Conservation (phyloP, 1,139 yeast species). For the Maudiozyma humilis region DNA sequence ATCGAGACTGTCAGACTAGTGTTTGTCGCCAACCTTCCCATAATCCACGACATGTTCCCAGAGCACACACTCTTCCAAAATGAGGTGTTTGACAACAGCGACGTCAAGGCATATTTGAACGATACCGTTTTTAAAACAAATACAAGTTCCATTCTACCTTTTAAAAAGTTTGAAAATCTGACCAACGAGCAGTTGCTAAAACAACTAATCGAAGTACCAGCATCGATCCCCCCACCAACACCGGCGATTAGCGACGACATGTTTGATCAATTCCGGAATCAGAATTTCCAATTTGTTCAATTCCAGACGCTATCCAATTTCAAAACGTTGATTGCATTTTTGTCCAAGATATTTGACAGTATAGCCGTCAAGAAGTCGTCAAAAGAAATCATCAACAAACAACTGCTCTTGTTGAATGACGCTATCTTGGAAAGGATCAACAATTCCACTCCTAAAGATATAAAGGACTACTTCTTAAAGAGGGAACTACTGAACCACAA, state of each 20-base stretch:
- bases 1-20: constrained; percentile 20
- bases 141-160: constrained; percentile 2
- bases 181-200: constrained; percentile 7
- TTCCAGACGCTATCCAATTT: constrained; percentile 25
- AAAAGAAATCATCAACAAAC: constrained; percentile 18
- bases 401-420: constrained; percentile 18
- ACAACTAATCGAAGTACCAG: constrained; percentile 12
- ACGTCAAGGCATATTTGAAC: constrained; percentile 19
- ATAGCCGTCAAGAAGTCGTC: constrained; percentile 25
- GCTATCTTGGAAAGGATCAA: constrained; percentile 16
- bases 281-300: constrained; percentile 24
- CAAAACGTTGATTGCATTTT: constrained; percentile 16
- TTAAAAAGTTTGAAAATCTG: neutral
- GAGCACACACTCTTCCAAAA: constrained; percentile 26
- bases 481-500: constrained; percentile 9
- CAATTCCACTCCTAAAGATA: constrained; percentile 16
- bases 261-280: constrained; percentile 14
- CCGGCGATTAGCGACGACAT: constrained; percentile 4
- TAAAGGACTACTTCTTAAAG: constrained; percentile 13
- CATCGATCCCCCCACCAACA: neutral
- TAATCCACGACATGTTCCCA: constrained; percentile 25
- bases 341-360: constrained; percentile 22
- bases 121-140: constrained; percentile 9
- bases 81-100: constrained; percentile 20
- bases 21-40: constrained; percentile 25